Evolutionary conservation across 2,329 filamentous ascomycete genomes (phyloP), one percentile per base, ranked within the genome.

Genomic region (Chrysoporthe cubensis): DNA sequence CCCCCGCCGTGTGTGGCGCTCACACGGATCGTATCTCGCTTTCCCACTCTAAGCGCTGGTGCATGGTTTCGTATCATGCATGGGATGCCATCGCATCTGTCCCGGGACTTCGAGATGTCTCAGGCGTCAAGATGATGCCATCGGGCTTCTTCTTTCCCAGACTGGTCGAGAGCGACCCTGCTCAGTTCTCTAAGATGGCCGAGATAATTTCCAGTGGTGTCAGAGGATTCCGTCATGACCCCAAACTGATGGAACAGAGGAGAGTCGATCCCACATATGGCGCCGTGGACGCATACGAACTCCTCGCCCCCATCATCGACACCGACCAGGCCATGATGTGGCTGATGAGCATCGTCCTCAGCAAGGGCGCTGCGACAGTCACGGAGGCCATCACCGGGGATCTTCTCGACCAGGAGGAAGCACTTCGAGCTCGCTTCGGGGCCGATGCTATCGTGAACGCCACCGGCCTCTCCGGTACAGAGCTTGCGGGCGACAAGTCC

Each of bases 381-480:
- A 81, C 79, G 0, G 77, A 79, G 58, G 76, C 77, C 2, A 76
- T 83, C 64, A 67, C 73, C 1, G 74, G 76, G 8, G 77, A 81
- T 67, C 74, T 82, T 1, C 66, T 78, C 56, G 71, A 75, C 44
- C 72, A 78, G 34, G 80, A 82, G 69, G 74, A 76, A 32, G 67
- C 69, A 2, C 73, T 82, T 21, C 75, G 72, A 13, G 67, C 68
- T 11, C 71, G 75, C 1, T 81, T 78, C 71, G 71, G 73, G 14
- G 81, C 79, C 46, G 78, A 82, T 66, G 79, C 76, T 66, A 82
- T 84, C 63, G 71, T 84, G 70, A 83, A 82, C 72, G 78, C 78
- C 57, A 78, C 80, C 2, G 81, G 81, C 2, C 74, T 83, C 21
- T 75, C 76, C 26, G 76, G 74, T 48, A 71, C 71, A 14, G 74